Evolutionary conservation across 1,284 basidiomycete genomes (phyloP), one percentile per base, ranked within the genome.

Genomic region (Leccinum ponderosum): DNA sequence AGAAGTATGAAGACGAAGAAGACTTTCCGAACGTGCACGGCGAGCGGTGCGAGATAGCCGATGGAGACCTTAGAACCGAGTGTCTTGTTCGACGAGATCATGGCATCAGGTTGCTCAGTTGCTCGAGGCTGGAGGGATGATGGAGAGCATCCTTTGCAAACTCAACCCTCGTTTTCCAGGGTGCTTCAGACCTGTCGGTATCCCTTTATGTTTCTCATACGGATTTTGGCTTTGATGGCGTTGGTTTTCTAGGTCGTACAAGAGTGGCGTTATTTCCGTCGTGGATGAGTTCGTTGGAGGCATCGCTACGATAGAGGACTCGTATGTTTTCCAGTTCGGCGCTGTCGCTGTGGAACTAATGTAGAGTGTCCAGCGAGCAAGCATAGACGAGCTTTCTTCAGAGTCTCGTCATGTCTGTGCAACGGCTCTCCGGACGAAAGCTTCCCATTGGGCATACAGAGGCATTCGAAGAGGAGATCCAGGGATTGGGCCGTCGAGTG

Each of bases 1-100:
- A 95, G 73, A 92, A 93, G 68, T 91, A 90, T 55, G 93, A 95
- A 65, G 94, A 97, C 73, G 89, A 93, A 72, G 88, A 91, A 70
- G 91, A 95, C 58, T 81, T 94, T 73, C 84, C 17, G 87, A 93
- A 60, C 83, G 83, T 35, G 78, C 83, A 15, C 78, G 79, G 12
- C 76, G 72, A 64, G 68, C 84, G n/a, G 76, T 87, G 59, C 70
- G 70, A 44, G 66, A 72, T 57, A 72, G 66, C 70, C 77, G 25
- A 68, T 76, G 20, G 71, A 76, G 8, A 69, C 71, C 6, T 82
- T 81, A 1, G 84, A 87, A 44, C 81, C 81, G 1, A 83, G 83
- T 56, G 67, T 77, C 7, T 78, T 80, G 4, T 67, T 89, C 52
- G 81, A 86, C 42, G 84, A 87, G 42, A 70, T 91, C 17, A 73